Conservation (phyloP, 23 red algal species). For the Agarophyton chilense region DNA sequence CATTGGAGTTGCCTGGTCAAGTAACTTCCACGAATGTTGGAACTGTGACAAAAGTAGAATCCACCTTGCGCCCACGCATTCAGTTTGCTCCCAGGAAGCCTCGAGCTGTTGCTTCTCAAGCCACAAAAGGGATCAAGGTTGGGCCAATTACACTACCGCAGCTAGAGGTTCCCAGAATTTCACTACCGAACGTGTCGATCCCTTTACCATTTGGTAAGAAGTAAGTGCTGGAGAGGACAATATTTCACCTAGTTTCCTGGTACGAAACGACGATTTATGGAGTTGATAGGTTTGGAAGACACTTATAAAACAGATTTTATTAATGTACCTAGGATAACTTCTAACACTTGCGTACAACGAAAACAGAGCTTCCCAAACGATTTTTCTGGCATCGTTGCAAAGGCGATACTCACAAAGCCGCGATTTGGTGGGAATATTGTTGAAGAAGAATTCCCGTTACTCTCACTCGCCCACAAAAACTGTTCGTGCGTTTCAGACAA, state of each 20-base stretch:
- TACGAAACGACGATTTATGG: neutral
- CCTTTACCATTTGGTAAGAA: constrained; percentile 67
- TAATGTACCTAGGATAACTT: neutral
- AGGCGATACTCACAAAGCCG: no score
- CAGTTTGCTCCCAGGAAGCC: neutral
- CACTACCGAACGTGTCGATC: constrained; percentile 17
- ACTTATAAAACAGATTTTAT: constrained; percentile 11
- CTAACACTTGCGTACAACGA: no score
- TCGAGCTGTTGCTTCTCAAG: neutral
- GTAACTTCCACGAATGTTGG: constrained; percentile 5
- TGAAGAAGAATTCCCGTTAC: no score
- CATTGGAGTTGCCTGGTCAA: constrained; percentile 28
- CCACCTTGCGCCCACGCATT: constrained; percentile 19
- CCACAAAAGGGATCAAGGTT: constrained; percentile 30
- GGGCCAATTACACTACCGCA: constrained; percentile 21
- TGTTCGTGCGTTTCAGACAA: no score
- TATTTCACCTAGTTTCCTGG: neutral
- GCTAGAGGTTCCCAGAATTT: constrained; percentile 29
- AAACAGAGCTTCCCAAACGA: no score
- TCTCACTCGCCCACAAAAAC: no score
- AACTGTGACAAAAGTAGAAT: neutral
- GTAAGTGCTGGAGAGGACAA: neutral
- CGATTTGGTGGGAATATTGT: no score
- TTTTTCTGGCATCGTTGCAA: no score
- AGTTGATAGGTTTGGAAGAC: neutral